Base-by-base conservation (phyloP, 2,329 filamentous ascomycete genomes). In the Sarocladiaceae sp. region DNA sequence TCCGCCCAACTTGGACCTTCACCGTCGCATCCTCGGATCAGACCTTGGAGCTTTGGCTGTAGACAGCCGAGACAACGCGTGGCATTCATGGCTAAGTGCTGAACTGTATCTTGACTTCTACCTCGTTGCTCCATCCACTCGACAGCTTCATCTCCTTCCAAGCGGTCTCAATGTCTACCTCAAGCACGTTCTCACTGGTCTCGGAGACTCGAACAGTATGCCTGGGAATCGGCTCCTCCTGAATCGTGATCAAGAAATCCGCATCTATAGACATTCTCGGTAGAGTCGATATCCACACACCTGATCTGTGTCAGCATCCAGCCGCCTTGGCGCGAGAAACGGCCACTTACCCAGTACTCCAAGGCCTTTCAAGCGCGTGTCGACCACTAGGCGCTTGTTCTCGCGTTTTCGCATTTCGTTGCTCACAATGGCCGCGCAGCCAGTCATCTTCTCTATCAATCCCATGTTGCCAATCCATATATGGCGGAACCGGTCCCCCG, bases 371-470 rank as follows among this genome's bases (percentile, higher is more conserved):
- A 96, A 59, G 12, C 74, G 77, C 1, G 84, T 78, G 54, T 80
- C 78, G 11, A 94, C 64, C 6, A 78, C 64, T 16, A 93, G 65
- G 13, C 79, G 68, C 0, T 80, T 80, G 46, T 78, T 82, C 6
- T 52, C 58, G 3, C 55, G 55, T 33, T 82, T 59, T 26, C 73
- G 74, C 34, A 82, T 73, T 21, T 76, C 71, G n/a, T 70, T 82
- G 29, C 70, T 72, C 1, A 83, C 68, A 6, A 95, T 74, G 0
- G 88, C 89, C 1, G 88, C 89, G 1, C 83, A 80, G 1, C 89
- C 91, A 0, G 88, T 88, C 86, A 97, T 95, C 63, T 96, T 95
- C 2, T 78, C 85, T 3, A 95, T 51, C 2, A 97, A 68, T 1
- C 91, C 91, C 1, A 97, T 63, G 15, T 84, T 81, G 1, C 87